Evolutionary conservation across 1,284 basidiomycete species (phyloP).

Genomic region (Puccinia horiana): DNA sequence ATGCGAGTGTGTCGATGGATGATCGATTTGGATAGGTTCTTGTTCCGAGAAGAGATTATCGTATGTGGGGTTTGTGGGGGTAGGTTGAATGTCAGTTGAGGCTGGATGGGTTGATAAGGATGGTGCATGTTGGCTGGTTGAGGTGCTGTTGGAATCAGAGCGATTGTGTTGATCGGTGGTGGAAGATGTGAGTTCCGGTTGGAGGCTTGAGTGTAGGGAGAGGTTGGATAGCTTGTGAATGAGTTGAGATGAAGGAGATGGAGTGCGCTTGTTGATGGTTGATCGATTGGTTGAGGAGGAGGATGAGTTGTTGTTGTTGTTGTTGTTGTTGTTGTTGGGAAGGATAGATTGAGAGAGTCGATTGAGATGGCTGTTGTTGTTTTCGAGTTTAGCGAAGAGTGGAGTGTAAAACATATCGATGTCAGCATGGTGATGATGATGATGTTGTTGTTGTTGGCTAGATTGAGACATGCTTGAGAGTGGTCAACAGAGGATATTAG

Average conservation of each 20-base stretch:
- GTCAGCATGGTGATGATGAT: not conserved
- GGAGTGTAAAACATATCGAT: not conserved
- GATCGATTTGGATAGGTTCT: not conserved
- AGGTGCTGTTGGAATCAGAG: not conserved
- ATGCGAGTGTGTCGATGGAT: not conserved
- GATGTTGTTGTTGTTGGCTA: not conserved
- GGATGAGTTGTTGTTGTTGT: not conserved
- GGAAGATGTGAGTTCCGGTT: not conserved
- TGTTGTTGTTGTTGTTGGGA: not conserved
- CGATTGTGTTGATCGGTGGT: not conserved
- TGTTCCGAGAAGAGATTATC: not conserved
- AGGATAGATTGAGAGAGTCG: not conserved
- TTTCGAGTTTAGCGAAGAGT: not conserved
- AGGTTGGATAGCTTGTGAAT: not conserved
- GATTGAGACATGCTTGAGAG: not conserved
- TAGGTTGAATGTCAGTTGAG: not conserved
- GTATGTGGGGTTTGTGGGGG: not conserved
- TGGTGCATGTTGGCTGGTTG: not conserved
- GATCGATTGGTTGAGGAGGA: not conserved
- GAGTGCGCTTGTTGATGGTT: not conserved
- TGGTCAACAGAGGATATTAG: not conserved
- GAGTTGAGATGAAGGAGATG: not conserved
- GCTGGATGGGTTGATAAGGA: not conserved
- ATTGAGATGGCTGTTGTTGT: not conserved
- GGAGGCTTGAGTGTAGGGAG: not conserved